Conservation (phyloP, 2,329 filamentous ascomycete species). For the Calonectria pseudoreteaudii region DNA sequence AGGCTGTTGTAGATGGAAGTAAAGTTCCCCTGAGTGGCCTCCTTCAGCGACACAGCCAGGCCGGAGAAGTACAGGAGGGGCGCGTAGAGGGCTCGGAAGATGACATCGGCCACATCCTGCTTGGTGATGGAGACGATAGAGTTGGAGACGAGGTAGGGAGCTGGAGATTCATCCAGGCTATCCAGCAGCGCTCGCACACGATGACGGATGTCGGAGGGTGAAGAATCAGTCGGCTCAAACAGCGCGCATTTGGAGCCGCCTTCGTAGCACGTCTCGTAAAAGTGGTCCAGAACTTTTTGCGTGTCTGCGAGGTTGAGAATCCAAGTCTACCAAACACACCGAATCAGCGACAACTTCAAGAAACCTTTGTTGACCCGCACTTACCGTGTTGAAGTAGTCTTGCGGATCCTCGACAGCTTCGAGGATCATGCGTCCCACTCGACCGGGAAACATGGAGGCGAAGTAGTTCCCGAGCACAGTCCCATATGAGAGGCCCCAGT, state of each 20-base stretch:
- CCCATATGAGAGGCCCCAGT: constrained; percentile 63
- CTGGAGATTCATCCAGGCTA: constrained; percentile 44
- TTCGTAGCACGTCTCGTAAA: constrained; percentile 52
- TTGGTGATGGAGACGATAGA: constrained; percentile 45
- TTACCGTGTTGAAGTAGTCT: constrained; percentile 48
- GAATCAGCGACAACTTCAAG: neutral
- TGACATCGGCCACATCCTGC: constrained; percentile 44
- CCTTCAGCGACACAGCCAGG: constrained; percentile 27
- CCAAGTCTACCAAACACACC: constrained; percentile 44
- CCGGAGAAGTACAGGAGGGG: constrained; percentile 35
- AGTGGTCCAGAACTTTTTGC: constrained; percentile 47
- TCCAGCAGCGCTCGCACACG: constrained; percentile 49
- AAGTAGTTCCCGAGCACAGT: constrained; percentile 51
- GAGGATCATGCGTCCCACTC: constrained; percentile 55
- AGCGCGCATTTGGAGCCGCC: constrained; percentile 47
- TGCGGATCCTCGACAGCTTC: constrained; percentile 52
- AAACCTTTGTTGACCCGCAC: neutral
- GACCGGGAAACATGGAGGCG: constrained; percentile 50
- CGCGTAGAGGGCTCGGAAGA: constrained; percentile 46
- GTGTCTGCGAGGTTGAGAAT: constrained; percentile 52
- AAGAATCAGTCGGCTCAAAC: constrained; percentile 38
- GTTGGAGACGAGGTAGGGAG: constrained; percentile 28
- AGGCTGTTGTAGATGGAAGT: neutral
- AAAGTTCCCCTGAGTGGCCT: constrained; percentile 35
- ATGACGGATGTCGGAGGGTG: constrained; percentile 42